Percentiles rank a stretch among this genome's conserved stretches.
phyloP scores from a whole-genome alignment of 257 asterid genomes.

The Ehretia macrophylla region DNA sequence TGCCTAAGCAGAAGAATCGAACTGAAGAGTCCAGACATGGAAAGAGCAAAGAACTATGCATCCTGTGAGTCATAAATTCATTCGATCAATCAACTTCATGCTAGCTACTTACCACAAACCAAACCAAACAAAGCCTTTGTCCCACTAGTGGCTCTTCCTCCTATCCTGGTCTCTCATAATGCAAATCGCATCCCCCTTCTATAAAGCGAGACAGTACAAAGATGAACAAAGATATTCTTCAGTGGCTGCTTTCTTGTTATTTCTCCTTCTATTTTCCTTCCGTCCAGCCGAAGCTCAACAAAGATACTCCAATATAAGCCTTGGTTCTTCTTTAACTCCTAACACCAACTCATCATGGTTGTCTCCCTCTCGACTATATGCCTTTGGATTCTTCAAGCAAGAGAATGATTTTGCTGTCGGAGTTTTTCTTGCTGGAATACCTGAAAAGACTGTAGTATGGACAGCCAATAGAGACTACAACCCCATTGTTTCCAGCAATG shows the following conservation, averaged over 20 bases:
- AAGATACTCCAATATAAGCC: conserved; percentile 23
- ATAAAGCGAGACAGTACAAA: neutral
- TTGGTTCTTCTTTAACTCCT: conserved; percentile 43
- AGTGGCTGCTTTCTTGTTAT: conserved; percentile 16
- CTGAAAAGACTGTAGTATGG: conserved; percentile 29
- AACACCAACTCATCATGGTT: conserved; percentile 20
- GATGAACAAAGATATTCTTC: neutral
- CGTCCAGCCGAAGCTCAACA: conserved; percentile 25
- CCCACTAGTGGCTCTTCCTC: too few species aligned
- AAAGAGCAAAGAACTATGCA: too few species aligned
- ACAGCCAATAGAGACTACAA: conserved; percentile 23
- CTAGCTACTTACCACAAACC: too few species aligned
- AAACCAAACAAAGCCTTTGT: too few species aligned
- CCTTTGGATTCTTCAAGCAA: conserved; percentile 24
- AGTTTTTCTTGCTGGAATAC: conserved; percentile 7
- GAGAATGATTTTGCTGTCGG: conserved; percentile 22
- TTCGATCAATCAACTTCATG: too few species aligned
- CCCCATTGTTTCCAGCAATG: conserved; percentile 14
- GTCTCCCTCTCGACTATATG: conserved; percentile 16
- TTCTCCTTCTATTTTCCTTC: conserved; percentile 17
- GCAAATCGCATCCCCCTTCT: too few species aligned
- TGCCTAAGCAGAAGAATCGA: too few species aligned
- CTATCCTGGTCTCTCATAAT: too few species aligned
- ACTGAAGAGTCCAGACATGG: too few species aligned
- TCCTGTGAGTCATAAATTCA: too few species aligned